These are phyloP conservation scores for Endoconidiophora polonica DNA, from an alignment of 2,329 filamentous ascomycete species.

Conservation along the genomic window DNA sequence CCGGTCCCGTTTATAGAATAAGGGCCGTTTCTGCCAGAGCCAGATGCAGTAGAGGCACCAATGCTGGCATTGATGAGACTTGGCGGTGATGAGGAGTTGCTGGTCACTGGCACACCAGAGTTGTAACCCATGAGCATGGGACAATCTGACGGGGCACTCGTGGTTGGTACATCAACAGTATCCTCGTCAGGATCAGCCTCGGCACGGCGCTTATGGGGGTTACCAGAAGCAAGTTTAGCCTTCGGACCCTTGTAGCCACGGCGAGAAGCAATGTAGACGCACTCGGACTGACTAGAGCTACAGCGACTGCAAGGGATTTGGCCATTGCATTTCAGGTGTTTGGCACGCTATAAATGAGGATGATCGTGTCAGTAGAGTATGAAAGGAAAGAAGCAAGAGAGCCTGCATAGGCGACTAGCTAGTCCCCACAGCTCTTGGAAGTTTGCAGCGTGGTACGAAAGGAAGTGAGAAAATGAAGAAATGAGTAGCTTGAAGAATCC, in stretches of 20 bases:
- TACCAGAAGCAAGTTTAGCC: conserved; percentile 26
- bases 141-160: conserved; percentile 22
- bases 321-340: conserved; percentile 66
- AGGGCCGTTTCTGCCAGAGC: not conserved
- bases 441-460: not conserved
- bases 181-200: conserved; percentile 11
- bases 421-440: not conserved
- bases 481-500: not conserved
- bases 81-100: conserved; percentile 1
- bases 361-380: not conserved
- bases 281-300: conserved; percentile 38
- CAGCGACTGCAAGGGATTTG: conserved; percentile 54
- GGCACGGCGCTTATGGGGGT: conserved; percentile 20
- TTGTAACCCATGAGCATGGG: conserved; percentile 28
- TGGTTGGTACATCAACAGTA: conserved; percentile 1
- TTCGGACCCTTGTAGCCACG: conserved; percentile 57
- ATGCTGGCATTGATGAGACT: conserved; percentile 1
- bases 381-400: not conserved
- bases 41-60: conserved; percentile 11
- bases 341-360: conserved; percentile 28
- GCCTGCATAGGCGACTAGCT: not conserved
- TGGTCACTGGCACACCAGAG: conserved; percentile 17
- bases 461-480: not conserved
- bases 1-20: not conserved
- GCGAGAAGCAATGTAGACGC: conserved; percentile 57